A percentile compares a stretch with the other conserved stretches of the same genome.
These are phyloP conservation scores for Aspergillus panamensis DNA, from an alignment of 495 filamentous ascomycete species.

Conservation along the genomic window DNA sequence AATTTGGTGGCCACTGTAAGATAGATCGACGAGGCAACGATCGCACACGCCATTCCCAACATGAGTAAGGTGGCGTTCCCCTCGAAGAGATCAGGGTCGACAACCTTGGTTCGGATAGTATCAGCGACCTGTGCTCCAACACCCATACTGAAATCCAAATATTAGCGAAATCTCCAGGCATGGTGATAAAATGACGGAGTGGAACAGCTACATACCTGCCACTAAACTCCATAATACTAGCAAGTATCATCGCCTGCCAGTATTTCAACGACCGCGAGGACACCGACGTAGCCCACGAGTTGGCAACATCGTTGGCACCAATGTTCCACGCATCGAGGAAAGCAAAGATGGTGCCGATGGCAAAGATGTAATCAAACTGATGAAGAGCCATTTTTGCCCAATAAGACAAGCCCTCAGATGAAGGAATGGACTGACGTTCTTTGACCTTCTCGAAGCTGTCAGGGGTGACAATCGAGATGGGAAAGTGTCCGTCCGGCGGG, in stretches of 20 bases:
- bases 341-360: conserved; percentile 22
- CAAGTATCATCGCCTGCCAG: conserved; percentile 23
- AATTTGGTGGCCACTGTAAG: conserved; percentile 18
- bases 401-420: background rate
- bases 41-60: conserved; percentile 23
- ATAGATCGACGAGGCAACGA: conserved; percentile 15
- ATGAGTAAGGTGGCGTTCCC: conserved; percentile 17
- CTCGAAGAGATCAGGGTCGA: conserved; percentile 15
- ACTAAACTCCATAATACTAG: conserved; percentile 20
- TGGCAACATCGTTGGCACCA: conserved; percentile 24
- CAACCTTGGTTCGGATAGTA: conserved; percentile 22
- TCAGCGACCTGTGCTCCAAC: conserved; percentile 19
- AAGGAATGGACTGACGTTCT: background rate
- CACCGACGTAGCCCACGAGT: conserved; percentile 22
- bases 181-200: background rate
- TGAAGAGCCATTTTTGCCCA: conserved; percentile 14
- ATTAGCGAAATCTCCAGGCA: background rate
- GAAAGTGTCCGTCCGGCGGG: background rate
- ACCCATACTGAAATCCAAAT: conserved; percentile 15
- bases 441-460: background rate
- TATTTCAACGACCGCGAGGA: conserved; percentile 22
- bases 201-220: conserved; percentile 9
- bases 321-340: conserved; percentile 25
- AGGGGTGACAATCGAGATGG: background rate
- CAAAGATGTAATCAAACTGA: conserved; percentile 22